Base-by-base conservation (phyloP, 2,329 filamentous ascomycete genomes). In the Fusarium continuum region DNA sequence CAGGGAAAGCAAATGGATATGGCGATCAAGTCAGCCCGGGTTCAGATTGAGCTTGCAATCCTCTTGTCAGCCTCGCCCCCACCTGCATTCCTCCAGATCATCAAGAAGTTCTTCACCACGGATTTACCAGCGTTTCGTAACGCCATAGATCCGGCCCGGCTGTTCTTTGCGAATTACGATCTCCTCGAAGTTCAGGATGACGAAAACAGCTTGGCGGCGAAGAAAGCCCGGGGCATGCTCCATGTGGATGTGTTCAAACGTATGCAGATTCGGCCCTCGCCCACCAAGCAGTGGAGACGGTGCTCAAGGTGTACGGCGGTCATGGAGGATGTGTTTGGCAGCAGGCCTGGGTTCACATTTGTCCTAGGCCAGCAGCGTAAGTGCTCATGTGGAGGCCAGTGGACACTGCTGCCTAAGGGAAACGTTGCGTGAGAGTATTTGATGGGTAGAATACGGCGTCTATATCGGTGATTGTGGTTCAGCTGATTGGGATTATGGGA, bases 81-180 rank as follows among this genome's bases (percentile, higher is more conserved):
- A 9, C 72, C 76, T 2, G 72, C 76, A 2, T 84, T 87, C 66
- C 73, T 82, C 22, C 72, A 79, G 14, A 85, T 91, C 29, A 81
- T 92, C n/a, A 84, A 88, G 61, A 86, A 85, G 50, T 82, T 89
- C 55, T 87, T 94, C 56, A 80, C 81, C 26, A 78, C 80, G 23
- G 84, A 87, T 39, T 76, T 92, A 23, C 80, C 79, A 0, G 79
- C 81, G 17, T 83, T 93, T 49, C 81, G 84, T 34, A 79, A 79
- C 6, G 80, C 84, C 50, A 82, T 88, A 10, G 87, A 95, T 64
- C 83, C 86, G 23, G 84, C 88, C 9, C 83, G 83, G 58, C 80
- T 96, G 43, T 91, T 91, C 76, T 90, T 92, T 75, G 85, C 86
- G 43, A 86, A 95, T 72, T 91, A 88, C 51, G 82, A 81, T 43